Evolutionary conservation across 768 basidiomycete species (phyloP).

Genomic region (Pholiota microspora): DNA sequence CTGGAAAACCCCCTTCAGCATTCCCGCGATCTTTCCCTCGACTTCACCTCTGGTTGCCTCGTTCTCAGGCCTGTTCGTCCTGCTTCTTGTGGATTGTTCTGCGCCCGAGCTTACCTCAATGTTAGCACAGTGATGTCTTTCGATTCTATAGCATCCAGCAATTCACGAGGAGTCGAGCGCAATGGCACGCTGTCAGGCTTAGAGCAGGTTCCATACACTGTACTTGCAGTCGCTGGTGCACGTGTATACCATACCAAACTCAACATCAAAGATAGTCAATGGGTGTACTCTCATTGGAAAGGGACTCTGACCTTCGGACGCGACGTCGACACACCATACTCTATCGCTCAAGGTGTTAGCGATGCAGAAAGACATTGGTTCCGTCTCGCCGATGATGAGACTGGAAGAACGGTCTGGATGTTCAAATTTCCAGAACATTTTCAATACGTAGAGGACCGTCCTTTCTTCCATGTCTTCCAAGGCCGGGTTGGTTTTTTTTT

Average conservation of each 20-base stretch:
- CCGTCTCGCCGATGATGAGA: slow-evolving; percentile 55
- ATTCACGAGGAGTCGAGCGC: slow-evolving; percentile 17
- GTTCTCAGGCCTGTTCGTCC: background rate
- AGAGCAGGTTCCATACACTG: slow-evolving; percentile 34
- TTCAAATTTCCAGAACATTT: slow-evolving; percentile 60
- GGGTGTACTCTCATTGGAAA: slow-evolving; percentile 59
- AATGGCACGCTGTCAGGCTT: slow-evolving; percentile 26
- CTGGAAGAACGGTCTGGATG: slow-evolving; percentile 64
- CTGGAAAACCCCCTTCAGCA: slow-evolving; percentile 1
- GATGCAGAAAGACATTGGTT: slow-evolving; percentile 52
- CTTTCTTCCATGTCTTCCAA: slow-evolving; percentile 90
- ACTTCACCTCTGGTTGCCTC: slow-evolving; percentile 6
- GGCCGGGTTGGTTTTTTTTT: slow-evolving; percentile 63
- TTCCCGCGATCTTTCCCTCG: slow-evolving; percentile 5
- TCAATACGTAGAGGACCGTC: slow-evolving; percentile 79
- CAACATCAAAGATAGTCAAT: slow-evolving; percentile 39
- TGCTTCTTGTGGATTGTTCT: slow-evolving; percentile 2
- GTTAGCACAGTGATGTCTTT: slow-evolving; percentile 13
- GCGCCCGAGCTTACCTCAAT: slow-evolving; percentile 3
- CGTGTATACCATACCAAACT: slow-evolving; percentile 64
- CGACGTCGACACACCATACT: slow-evolving; percentile 34
- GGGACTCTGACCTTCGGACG: slow-evolving; percentile 59
- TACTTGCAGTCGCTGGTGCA: slow-evolving; percentile 53
- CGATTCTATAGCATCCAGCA: slow-evolving; percentile 13
- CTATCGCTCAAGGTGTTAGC: slow-evolving; percentile 18